Evolutionary conservation across 73 alveolate species (phyloP).

Genomic region (Tetrahymena borealis): DNA sequence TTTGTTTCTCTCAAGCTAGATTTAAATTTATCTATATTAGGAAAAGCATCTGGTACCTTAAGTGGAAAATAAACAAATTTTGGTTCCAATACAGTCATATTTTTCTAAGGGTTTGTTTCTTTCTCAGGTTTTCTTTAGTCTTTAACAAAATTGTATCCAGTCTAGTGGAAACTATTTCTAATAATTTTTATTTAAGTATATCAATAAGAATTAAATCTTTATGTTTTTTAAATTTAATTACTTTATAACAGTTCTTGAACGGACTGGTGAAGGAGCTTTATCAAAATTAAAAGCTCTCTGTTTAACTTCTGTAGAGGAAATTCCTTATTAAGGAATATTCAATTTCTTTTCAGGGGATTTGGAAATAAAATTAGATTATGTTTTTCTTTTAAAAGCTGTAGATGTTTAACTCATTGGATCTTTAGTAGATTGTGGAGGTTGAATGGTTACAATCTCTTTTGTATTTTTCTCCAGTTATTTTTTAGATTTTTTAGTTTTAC

Average conservation of each 20-base stretch:
- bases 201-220: neutral
- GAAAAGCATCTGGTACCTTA: neutral
- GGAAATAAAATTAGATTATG: neutral
- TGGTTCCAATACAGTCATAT: neutral
- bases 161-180: neutral
- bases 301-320: neutral
- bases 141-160: neutral
- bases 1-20: neutral
- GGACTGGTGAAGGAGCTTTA: neutral
- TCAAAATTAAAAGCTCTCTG: neutral
- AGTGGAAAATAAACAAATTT: neutral
- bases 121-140: neutral
- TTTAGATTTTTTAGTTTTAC: neutral
- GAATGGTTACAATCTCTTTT: neutral
- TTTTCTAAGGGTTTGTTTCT: neutral
- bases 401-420: neutral
- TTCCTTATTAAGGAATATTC: neutral
- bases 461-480: neutral
- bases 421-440: neutral
- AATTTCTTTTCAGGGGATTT: neutral
- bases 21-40: neutral
- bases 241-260: neutral
- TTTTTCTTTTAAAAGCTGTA: neutral
- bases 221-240: neutral
- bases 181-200: too few relatives aligned